Conservation (phyloP, 2,329 filamentous ascomycete species). For the Penicillium psychrosexuale region DNA sequence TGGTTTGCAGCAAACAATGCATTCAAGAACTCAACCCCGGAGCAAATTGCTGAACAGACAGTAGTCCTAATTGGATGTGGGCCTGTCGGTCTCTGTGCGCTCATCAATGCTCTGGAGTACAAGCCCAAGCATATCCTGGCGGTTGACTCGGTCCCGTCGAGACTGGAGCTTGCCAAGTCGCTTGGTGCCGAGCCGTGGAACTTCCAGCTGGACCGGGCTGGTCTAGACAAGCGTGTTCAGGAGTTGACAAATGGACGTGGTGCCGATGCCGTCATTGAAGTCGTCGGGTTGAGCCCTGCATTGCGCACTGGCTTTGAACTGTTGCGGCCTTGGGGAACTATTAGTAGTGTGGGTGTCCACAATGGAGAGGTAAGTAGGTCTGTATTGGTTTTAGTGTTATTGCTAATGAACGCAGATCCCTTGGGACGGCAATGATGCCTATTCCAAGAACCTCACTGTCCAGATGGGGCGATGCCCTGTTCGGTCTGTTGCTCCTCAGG, state of each 20-base stretch:
- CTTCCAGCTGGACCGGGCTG: slow-evolving; percentile 64
- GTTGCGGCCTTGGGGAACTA: slow-evolving; percentile 67
- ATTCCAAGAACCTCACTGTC: slow-evolving; percentile 66
- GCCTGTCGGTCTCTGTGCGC: slow-evolving; percentile 77
- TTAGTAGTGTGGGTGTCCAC: slow-evolving; percentile 73
- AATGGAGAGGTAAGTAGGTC: slow-evolving; percentile 60
- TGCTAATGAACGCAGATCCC: slow-evolving; percentile 53
- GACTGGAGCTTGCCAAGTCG: slow-evolving; percentile 67
- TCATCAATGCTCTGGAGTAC: slow-evolving; percentile 72
- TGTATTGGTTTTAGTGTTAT: slow-evolving; percentile 1
- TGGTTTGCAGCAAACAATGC: slow-evolving; percentile 80
- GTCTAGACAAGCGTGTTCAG: slow-evolving; percentile 65
- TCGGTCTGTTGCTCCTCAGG: slow-evolving; percentile 64
- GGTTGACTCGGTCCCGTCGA: slow-evolving; percentile 71
- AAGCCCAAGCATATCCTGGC: slow-evolving; percentile 74
- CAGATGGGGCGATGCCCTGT: slow-evolving; percentile 78
- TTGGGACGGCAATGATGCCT: slow-evolving; percentile 63
- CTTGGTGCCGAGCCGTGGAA: slow-evolving; percentile 83
- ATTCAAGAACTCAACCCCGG: slow-evolving; percentile 59
- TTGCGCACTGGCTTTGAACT: slow-evolving; percentile 69
- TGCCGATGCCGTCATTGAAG: slow-evolving; percentile 80
- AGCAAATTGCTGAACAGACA: slow-evolving; percentile 63
- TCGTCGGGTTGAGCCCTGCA: slow-evolving; percentile 68
- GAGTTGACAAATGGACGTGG: slow-evolving; percentile 76
- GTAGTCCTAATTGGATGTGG: slow-evolving; percentile 83